These are phyloP conservation scores for Aspergillus campestris DNA, from an alignment of 495 filamentous ascomycete species.

Conservation along the genomic window DNA sequence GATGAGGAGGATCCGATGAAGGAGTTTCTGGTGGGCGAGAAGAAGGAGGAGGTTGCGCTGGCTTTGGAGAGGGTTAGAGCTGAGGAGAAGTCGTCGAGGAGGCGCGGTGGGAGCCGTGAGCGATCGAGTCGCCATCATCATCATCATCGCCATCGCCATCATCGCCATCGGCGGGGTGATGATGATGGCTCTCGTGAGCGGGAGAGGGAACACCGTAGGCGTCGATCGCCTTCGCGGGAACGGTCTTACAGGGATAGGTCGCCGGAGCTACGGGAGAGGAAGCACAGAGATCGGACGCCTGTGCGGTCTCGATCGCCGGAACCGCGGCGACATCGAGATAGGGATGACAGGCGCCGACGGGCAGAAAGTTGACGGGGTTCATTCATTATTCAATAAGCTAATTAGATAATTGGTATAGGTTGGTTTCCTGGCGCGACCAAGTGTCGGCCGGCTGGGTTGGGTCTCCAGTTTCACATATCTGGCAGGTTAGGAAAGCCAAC, in stretches of 20 bases:
- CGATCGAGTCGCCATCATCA: constrained; percentile 45
- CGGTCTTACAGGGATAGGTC: constrained; percentile 14
- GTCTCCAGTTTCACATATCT: too few relatives aligned
- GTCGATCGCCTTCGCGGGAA: constrained; percentile 21
- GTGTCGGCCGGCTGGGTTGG: too few relatives aligned
- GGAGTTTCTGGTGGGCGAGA: constrained; percentile 74
- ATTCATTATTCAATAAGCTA: constrained; percentile 6
- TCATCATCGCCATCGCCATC: constrained; percentile 41
- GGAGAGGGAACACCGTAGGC: constrained; percentile 22
- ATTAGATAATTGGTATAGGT: too few relatives aligned
- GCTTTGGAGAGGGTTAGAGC: constrained; percentile 52
- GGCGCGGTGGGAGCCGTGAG: constrained; percentile 30
- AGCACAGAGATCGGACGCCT: constrained; percentile 19
- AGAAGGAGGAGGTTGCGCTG: constrained; percentile 73
- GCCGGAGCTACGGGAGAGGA: constrained; percentile 12
- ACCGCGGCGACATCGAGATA: constrained; percentile 25
- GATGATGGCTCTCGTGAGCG: constrained; percentile 26
- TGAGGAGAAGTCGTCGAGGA: constrained; percentile 28
- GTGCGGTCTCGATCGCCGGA: constrained; percentile 28
- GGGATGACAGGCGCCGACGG: constrained; percentile 26
- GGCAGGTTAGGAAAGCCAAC: too few relatives aligned
- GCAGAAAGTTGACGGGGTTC: background rate
- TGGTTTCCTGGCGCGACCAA: too few relatives aligned
- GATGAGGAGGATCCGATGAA: constrained; percentile 99
- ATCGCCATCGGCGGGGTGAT: constrained; percentile 11